A percentile compares a stretch with the other conserved stretches of the same genome.
Conservation (phyloP, 2,329 filamentous ascomycete genomes). For the Sporothrix sp. region DNA sequence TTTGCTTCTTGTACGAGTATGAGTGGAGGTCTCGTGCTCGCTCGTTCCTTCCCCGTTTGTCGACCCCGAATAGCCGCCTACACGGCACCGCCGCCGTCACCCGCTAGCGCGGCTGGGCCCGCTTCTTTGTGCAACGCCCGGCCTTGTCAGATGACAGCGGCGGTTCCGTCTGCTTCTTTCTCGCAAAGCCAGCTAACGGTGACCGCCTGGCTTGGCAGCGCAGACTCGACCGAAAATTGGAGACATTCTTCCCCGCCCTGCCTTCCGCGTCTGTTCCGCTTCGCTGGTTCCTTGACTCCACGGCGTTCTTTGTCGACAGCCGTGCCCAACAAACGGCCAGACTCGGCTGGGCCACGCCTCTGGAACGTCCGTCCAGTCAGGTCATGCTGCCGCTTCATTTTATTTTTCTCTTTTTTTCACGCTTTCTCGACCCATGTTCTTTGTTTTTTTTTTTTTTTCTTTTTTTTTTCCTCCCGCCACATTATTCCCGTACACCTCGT, state of each 20-base stretch:
- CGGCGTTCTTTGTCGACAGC: neutral
- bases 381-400: neutral
- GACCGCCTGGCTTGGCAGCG: neutral
- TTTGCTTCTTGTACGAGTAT: no score
- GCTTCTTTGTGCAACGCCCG: neutral
- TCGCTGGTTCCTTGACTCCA: constrained; percentile 1
- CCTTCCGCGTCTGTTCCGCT: neutral
- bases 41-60: neutral
- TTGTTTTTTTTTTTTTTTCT: neutral
- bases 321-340: neutral
- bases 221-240: neutral
- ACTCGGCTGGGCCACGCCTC: neutral
- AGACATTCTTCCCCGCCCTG: neutral
- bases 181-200: neutral
- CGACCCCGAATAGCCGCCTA: neutral
- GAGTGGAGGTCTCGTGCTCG: no score
- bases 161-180: neutral
- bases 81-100: constrained; percentile 1
- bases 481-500: neutral
- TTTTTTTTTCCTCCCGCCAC: neutral
- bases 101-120: neutral
- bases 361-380: neutral
- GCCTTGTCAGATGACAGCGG: neutral
- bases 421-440: neutral
- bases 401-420: neutral